phyloP scores from a whole-genome alignment of 768 basidiomycete species.

The Collybia mongolica region DNA sequence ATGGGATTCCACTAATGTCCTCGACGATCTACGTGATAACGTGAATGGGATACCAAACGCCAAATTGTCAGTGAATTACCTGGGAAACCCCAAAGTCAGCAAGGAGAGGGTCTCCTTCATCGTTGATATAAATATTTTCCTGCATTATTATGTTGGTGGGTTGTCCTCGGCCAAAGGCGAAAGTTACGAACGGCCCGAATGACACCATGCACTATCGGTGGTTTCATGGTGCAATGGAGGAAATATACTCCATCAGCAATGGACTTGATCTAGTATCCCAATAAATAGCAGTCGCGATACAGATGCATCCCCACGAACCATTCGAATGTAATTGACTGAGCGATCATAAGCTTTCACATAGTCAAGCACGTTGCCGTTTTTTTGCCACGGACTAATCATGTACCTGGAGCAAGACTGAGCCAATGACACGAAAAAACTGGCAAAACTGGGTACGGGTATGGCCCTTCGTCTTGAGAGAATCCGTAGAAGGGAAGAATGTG shows the following conservation, averaged over 20 bases:
- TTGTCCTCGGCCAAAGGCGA: not conserved
- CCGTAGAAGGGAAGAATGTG: conserved; percentile 60
- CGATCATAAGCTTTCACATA: conserved; percentile 41
- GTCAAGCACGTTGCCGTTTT: conserved; percentile 46
- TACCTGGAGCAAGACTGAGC: conserved; percentile 31
- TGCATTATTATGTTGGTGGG: conserved; percentile 14
- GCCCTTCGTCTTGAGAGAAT: conserved; percentile 53
- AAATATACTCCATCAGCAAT: conserved; percentile 46
- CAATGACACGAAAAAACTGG: not conserved
- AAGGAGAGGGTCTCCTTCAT: conserved; percentile 43
- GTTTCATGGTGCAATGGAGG: conserved; percentile 44
- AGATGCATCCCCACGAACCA: conserved; percentile 28
- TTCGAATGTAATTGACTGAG: conserved; percentile 36
- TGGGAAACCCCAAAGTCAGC: conserved; percentile 59
- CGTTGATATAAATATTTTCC: conserved; percentile 49
- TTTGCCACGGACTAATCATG: conserved; percentile 60
- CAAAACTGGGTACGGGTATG: conserved; percentile 42
- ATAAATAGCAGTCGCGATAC: not conserved
- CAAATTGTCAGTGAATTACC: conserved; percentile 21
- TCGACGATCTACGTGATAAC: conserved; percentile 43
- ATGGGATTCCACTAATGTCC: conserved; percentile 55
- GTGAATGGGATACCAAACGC: not conserved
- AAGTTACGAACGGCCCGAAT: conserved; percentile 42
- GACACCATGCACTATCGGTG: conserved; percentile 55
- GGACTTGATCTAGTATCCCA: conserved; percentile 36